Evolutionary conservation across 345 rosid genomes (phyloP).

Genomic region (Schrenkiella parvula): DNA sequence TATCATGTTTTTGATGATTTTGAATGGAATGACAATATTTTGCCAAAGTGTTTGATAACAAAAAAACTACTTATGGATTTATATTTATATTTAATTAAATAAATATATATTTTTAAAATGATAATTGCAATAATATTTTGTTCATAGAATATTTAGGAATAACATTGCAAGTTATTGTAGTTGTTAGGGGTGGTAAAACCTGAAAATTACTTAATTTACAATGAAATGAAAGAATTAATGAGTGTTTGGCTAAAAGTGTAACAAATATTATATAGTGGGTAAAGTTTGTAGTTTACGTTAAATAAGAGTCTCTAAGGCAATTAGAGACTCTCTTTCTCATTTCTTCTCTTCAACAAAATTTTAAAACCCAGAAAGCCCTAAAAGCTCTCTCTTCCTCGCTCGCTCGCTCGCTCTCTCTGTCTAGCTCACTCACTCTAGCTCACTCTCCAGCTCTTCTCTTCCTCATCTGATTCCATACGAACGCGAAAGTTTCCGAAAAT

Average conservation of each 20-base stretch:
- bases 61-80: no score
- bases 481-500: conserved; percentile 37
- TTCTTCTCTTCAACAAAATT: neutral
- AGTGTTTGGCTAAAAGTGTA: neutral
- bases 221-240: neutral
- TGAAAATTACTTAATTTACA: no score
- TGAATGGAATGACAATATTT: neutral
- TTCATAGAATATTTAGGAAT: neutral
- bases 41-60: neutral
- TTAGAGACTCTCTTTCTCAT: neutral
- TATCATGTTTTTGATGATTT: neutral
- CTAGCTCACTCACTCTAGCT: neutral
- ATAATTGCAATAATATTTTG: neutral
- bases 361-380: conserved; percentile 33
- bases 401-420: neutral
- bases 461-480: neutral
- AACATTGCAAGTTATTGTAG: neutral
- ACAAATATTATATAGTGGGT: neutral
- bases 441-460: neutral
- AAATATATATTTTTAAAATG: neutral
- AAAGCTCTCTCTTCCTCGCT: neutral
- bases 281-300: neutral
- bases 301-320: neutral
- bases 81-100: neutral
- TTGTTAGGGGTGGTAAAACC: no score